Base-by-base conservation (phyloP, 768 basidiomycete genomes). In the Paxillus rubicundulus region DNA sequence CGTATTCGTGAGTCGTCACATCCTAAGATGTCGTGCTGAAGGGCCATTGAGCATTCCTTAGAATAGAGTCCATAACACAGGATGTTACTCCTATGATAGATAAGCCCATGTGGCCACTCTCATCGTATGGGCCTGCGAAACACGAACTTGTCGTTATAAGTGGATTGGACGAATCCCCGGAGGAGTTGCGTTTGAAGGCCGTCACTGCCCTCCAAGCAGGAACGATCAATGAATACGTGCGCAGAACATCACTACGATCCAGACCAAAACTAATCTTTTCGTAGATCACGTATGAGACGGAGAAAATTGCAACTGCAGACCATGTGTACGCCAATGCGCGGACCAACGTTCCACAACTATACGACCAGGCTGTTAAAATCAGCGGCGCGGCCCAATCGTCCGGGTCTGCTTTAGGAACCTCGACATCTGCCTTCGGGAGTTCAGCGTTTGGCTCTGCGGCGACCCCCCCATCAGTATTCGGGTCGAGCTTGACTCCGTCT, bases 111-210 rank as follows among this genome's bases (percentile, higher is more conserved):
- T 97, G 89, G 86, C 86, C 87, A 13, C 72, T 95, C 0, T 85
- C 89, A 0, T 86, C 82, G 0, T 95, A 89, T 64, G 92, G 78
- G 0, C 82, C 89, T 18, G 81, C 82, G 4, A 96, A 94, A 64
- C 62, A 78, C 53, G 90, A 92, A 57, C 83, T 83, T 0, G 80
- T 74, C 18, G 58, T 95, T 5, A 66, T 97, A 16, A 50, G 70
- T 9, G 84, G 82, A 2, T 68, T 87, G 30, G 92, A 97, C 57
- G 75, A 86, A 54, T 87, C 85, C 0, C 80, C 80, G 0, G 93
- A 95, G 61, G 93, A 97, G 67, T 70, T 95, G 41, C 77, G 89
- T 40, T 72, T 86, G 34, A 83, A 78, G 55, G 87, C 87, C 6
- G 73, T 75, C 2, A 67, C 73, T 8, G 86, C 88, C 1, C 56